A percentile compares a stretch with the other conserved stretches of the same genome.
phyloP scores from a whole-genome alignment of 495 filamentous ascomycete genomes.

The Podospora didyma region DNA sequence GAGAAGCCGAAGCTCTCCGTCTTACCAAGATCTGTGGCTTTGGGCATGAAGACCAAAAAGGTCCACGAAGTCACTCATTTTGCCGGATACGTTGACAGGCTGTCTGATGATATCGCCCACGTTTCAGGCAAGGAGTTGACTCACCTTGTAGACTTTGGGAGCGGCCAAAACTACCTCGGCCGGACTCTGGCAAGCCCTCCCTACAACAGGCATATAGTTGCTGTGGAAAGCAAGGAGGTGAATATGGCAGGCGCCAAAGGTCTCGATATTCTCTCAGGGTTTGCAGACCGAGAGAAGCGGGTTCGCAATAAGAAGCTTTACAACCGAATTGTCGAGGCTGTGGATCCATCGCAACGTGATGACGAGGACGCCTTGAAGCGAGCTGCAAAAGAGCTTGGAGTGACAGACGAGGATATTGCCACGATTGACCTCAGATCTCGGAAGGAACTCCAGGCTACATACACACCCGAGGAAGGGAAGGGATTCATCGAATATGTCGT shows the following conservation, averaged over 20 bases:
- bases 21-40: constrained; percentile 64
- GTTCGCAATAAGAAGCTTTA: constrained; percentile 74
- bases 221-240: constrained; percentile 80
- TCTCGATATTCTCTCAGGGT: constrained; percentile 72
- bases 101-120: constrained; percentile 48
- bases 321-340: constrained; percentile 42
- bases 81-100: constrained; percentile 48
- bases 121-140: constrained; percentile 53
- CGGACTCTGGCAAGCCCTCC: constrained; percentile 78
- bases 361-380: constrained; percentile 38
- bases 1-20: constrained; percentile 39
- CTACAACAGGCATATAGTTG: constrained; percentile 81
- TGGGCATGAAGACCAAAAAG: constrained; percentile 97
- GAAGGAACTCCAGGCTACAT: constrained; percentile 42
- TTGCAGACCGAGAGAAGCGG: constrained; percentile 62
- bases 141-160: constrained; percentile 93
- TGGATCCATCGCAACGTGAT: constrained; percentile 33
- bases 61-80: constrained; percentile 81
- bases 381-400: constrained; percentile 31
- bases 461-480: constrained; percentile 50
- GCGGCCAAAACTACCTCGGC: constrained; percentile 93
- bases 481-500: constrained; percentile 67
- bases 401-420: constrained; percentile 29
- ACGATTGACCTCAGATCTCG: constrained; percentile 43
- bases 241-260: constrained; percentile 81